Percentiles rank a stretch among this genome's conserved stretches.
Evolutionary conservation across 2,329 filamentous ascomycete genomes (phyloP).

Genomic region (Didymosphaeria variabile): DNA sequence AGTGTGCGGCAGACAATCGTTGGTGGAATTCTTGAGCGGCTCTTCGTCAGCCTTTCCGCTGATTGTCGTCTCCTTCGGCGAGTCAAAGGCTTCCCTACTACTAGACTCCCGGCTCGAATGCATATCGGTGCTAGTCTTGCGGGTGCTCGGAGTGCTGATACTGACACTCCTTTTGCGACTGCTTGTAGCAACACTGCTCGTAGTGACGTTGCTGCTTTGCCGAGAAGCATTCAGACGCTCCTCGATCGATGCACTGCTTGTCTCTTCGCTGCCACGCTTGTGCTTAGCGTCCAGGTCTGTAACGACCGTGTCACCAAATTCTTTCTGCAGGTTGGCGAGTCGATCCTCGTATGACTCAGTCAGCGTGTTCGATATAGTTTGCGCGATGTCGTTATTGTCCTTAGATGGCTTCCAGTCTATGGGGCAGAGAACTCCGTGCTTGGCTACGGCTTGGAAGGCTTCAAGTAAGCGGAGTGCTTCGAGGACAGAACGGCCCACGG

Average conservation of each 20-base stretch:
- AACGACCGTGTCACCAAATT: constrained; percentile 33
- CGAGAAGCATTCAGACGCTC: neutral
- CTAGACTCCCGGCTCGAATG: neutral
- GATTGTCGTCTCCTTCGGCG: neutral
- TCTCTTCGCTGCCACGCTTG: constrained; percentile 10
- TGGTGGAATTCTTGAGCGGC: neutral
- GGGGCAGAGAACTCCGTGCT: constrained; percentile 43
- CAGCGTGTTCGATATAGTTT: constrained; percentile 37
- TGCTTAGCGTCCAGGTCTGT: constrained; percentile 33
- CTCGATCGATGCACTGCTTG: neutral
- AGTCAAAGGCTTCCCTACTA: neutral
- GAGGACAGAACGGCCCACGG: constrained; percentile 41
- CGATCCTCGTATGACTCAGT: constrained; percentile 38
- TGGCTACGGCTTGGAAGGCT: constrained; percentile 42
- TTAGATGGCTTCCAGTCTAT: constrained; percentile 39
- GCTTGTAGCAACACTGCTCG: neutral
- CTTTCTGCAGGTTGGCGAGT: constrained; percentile 36
- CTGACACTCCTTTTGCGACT: neutral
- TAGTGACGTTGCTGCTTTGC: constrained; percentile 1
- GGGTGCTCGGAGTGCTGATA: neutral
- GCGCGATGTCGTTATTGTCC: constrained; percentile 28
- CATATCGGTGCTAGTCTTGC: neutral
- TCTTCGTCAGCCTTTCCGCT: neutral
- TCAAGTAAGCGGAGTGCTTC: constrained; percentile 42
- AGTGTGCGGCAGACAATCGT: neutral